Conservation (phyloP, 139 green algal species). For the Chlamydomonas incerta region DNA sequence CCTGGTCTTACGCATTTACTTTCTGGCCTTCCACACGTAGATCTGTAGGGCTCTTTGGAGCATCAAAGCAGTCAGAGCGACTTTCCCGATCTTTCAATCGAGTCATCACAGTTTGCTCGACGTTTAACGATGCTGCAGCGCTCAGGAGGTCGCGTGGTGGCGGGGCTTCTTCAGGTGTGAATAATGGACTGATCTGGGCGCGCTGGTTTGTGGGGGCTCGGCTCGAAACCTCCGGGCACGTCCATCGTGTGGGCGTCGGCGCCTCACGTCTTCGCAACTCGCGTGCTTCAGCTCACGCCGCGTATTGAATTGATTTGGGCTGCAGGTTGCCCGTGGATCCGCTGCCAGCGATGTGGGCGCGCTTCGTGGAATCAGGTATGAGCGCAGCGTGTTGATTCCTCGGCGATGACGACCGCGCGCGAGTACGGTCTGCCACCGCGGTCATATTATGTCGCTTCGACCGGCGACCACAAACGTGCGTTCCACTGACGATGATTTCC, state of each 20-base stretch:
- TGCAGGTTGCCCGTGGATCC: conserved; percentile 5
- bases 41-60: too few relatives aligned
- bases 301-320: background rate
- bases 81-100: background rate
- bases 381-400: background rate
- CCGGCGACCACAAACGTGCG: too few relatives aligned
- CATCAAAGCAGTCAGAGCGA: background rate
- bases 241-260: conserved; percentile 10
- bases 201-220: background rate
- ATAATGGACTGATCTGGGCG: background rate
- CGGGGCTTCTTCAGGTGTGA: conserved; percentile 7
- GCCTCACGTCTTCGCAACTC: background rate
- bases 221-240: background rate
- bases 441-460: too few relatives aligned
- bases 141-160: background rate
- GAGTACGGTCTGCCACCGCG: background rate
- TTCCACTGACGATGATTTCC: too few relatives aligned
- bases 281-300: background rate
- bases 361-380: conserved; percentile 22
- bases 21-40: too few relatives aligned
- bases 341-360: background rate
- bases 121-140: conserved; percentile 2
- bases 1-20: too few relatives aligned
- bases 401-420: background rate
- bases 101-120: background rate